Evolutionary conservation across 176 grass and related monocot genomes (phyloP), one percentile per base, ranked within the genome.

Genomic region (Echinochloa phyllopogon): DNA sequence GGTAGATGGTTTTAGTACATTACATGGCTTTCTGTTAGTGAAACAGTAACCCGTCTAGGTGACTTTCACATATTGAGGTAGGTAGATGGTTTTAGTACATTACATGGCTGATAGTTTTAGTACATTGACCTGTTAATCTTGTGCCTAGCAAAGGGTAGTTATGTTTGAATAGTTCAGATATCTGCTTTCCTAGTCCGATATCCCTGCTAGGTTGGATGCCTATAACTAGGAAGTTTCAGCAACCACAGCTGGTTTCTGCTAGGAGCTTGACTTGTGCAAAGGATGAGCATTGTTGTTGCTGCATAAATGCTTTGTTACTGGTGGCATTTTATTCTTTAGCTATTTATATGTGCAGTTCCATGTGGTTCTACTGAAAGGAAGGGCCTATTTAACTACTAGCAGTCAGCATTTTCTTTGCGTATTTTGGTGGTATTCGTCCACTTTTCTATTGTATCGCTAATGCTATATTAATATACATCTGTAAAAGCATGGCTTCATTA

Each of bases 131-230:
- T 33, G 18, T 55, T 36, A 51, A 65, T 55, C 11, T 23, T 52
- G 64, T 66, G 18, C 39, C 0, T 75, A 58, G 6, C 40, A 27
- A 24, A 73, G 2, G 36, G 33, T 79, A 27, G 29, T 66, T 25
- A 79, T 72, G 68, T 10, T 78, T 79, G 33, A 49, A 18, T 40
- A 29, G 8, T 76, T 81, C 13, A 42, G 11, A 42, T 84, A 33
- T 33, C 29, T 33, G 63, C 47, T 55, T 77, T 69, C 2, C 3
- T 33, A 59, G 24, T 18, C 2, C n/a, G 5, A 18, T 72, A 75
- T 27, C 18, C 5, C 62, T 59, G 2, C 20, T 50, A 82, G 49
- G 78, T 41, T 76, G 12, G 2, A 48, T 82, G 8, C 27, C 3
- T 58, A 33, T 57, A 83, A 1, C 11, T 56, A 51, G 6, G 43